Conservation (phyloP, 129 eudicot genomes). For the sunflower (Helianthus annuus) region HanXRQr2.0-SUNRISE NC_035444.2:27024549-27025048, state of each 20-base stretch:
- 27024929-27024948: conserved; percentile 4
- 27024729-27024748: not conserved
- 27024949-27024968: not conserved
- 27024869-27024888: not conserved
- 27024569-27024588: no score
- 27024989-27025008: not conserved
- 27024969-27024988: conserved; percentile 27
- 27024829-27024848: not conserved
- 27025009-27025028: not conserved
- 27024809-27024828: not conserved
- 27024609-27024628: no score
- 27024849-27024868: not conserved
- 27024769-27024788: not conserved
- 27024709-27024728: no score
- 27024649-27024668: no score
- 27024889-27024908: conserved; percentile 27
- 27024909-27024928: not conserved
- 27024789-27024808: not conserved
- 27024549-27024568: no score
- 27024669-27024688: not conserved
- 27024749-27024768: not conserved
- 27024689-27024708: not conserved
- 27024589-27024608: no score
- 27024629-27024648: no score
- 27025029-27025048: not conserved